Conservation (phyloP, 495 filamentous ascomycete species). For the Xylaria telfairii region DNA sequence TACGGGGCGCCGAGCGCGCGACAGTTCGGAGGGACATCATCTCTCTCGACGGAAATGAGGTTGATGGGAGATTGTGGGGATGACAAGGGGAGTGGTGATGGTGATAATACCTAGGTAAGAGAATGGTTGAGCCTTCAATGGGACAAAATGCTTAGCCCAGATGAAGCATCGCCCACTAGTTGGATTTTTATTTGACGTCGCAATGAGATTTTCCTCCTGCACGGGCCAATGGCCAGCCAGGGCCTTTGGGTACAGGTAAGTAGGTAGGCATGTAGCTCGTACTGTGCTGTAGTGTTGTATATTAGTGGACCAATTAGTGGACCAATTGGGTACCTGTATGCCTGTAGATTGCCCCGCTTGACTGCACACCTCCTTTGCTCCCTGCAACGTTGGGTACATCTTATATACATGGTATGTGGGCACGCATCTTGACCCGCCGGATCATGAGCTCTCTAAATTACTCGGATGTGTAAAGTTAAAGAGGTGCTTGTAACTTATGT, state of each 20-base stretch:
- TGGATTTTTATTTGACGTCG: constrained; percentile 33
- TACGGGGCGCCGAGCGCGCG: constrained; percentile 73
- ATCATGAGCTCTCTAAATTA: neutral
- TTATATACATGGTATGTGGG: neutral
- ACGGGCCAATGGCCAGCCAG: constrained; percentile 25
- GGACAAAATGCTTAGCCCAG: neutral
- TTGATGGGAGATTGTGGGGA: neutral
- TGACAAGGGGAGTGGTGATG: constrained; percentile 3
- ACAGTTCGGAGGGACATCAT: constrained; percentile 81
- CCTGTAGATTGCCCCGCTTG: too few species aligned
- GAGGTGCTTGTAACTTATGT: neutral
- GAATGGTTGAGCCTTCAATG: constrained; percentile 23
- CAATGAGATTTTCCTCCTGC: constrained; percentile 28
- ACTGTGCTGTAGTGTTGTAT: neutral
- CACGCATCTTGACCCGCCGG: neutral
- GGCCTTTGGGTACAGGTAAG: neutral
- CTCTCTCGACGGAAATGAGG: constrained; percentile 35
- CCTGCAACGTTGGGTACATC: neutral
- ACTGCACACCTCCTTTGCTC: too few species aligned
- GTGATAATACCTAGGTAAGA: neutral
- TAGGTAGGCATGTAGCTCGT: too few species aligned
- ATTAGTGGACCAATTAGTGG: neutral
- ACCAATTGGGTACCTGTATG: too few species aligned
- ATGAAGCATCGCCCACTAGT: neutral
- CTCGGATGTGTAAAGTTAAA: neutral